Evolutionary conservation across 1,284 basidiomycete species (phyloP), one percentile per base, ranked within the genome.

Genomic region (Apiotrichum mycotoxinovorans): DNA sequence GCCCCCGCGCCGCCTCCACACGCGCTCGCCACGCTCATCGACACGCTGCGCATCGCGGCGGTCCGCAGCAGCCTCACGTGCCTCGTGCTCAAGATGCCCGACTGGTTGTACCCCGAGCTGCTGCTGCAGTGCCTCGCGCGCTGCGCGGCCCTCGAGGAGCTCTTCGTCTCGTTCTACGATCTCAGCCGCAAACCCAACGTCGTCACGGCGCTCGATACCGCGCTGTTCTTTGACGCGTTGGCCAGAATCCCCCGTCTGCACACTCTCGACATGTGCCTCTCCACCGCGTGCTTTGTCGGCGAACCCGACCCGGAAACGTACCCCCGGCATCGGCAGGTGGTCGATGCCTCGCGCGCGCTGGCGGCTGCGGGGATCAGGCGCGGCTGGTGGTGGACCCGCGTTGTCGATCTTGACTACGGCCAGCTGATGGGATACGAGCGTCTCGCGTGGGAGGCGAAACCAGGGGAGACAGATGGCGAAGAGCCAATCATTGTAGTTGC

Each of bases 301-400:
- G 20, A 50, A 10, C 27, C 14, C 2, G 35, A 40, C 17, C 8
- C 18, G 11, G 23, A 14, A 17, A 33, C 10, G 3, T 11, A 17
- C 4, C 37, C n/a, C 5, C n/a, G 23, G 26, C 26, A 18, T 20
- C 23, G 3, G 3, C 12, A 5, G 26, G 4, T 35, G 2, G 26
- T 30, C 45, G 33, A 34, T 22, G 37, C 35, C 7, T n/a, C 47
- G 14, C 9, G 18, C 20, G 9, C 25, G 20, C 34, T 27, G 4
- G 47, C 47, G 5, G 47, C 37, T 1, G 23, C 3, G 9, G 33
- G 34, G 1, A 27, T 59, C 26, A 0, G 7, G 20, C 30, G 35
- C 4, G 57, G 57, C 0, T 52, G 50, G 57, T 59, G 50, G 50
- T 59, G 57, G 57, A 33, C 35, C 10, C 57, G 55, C 42, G 37